Percentiles rank a stretch among this genome's conserved stretches.
Conservation (phyloP, 2,329 filamentous ascomycete genomes). For the Apiospora pterosperma region DNA sequence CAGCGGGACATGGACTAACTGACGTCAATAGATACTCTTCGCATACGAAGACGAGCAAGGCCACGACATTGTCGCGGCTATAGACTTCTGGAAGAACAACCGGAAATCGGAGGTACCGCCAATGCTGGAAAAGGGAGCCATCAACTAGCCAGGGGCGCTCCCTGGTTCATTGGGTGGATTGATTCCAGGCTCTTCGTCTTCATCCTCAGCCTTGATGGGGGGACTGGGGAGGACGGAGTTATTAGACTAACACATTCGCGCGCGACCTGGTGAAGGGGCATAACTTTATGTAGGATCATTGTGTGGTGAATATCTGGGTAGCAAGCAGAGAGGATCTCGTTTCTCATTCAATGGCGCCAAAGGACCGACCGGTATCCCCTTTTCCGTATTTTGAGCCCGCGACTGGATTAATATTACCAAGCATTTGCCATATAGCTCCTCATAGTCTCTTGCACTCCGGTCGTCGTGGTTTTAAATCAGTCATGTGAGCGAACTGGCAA, state of each 20-base stretch:
- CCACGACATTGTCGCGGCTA: conserved; percentile 87
- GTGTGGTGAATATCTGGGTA: background rate
- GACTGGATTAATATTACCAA: conserved; percentile 2
- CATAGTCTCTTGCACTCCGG: background rate
- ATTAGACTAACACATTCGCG: background rate
- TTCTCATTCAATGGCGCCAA: conserved; percentile 2
- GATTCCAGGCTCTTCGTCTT: background rate
- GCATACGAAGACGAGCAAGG: conserved; percentile 95
- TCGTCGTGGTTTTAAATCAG: background rate
- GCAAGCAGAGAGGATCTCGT: background rate
- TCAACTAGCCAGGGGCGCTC: conserved; percentile 3
- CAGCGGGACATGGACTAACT: conserved; percentile 23
- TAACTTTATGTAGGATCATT: conserved; percentile 1
- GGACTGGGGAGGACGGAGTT: background rate
- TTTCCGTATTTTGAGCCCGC: conserved; percentile 2
- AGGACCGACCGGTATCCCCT: background rate
- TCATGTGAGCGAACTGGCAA: background rate
- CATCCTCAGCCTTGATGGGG: background rate
- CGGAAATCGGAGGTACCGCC: conserved; percentile 30
- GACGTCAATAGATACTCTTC: conserved; percentile 73
- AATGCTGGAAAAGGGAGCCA: conserved; percentile 7
- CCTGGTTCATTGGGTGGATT: background rate
- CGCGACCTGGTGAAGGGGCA: background rate
- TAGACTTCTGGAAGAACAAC: conserved; percentile 90
- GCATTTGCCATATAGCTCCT: background rate